Percentiles rank a stretch among this genome's conserved stretches.
Evolutionary conservation across 306 rosid species (phyloP).

Genomic region (Acacia crassicarpa): DNA sequence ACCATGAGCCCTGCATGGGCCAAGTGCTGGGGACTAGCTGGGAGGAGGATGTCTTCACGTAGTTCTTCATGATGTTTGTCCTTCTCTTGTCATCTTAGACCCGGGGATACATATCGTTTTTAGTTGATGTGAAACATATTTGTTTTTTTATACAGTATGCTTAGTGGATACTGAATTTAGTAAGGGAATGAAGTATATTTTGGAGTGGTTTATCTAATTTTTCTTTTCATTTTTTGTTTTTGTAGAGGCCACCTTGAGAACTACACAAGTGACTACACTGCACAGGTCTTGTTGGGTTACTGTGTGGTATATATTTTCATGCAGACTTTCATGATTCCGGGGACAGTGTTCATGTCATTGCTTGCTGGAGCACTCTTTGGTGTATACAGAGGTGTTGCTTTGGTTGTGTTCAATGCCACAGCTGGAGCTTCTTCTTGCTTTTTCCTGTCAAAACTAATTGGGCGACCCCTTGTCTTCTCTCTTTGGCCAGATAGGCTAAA

Average conservation of each 20-base stretch:
- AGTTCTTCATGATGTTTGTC: background rate
- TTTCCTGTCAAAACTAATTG: constrained; percentile 83
- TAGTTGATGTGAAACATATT: background rate
- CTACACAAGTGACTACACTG: constrained; percentile 98
- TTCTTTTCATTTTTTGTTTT: constrained; percentile 19
- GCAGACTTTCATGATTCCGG: constrained; percentile 99
- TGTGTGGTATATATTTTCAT: constrained; percentile 93
- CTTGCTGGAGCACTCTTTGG: constrained; percentile 98
- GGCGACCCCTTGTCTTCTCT: constrained; percentile 74
- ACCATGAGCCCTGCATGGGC: background rate
- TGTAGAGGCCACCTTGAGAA: constrained; percentile 89
- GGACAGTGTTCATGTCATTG: constrained; percentile 97
- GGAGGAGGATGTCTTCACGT: background rate
- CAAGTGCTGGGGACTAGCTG: background rate
- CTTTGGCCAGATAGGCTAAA: constrained; percentile 87
- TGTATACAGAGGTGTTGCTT: constrained; percentile 79
- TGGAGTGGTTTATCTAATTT: constrained; percentile 21
- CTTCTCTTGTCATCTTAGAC: background rate
- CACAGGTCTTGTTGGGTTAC: constrained; percentile 94
- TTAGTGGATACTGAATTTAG: background rate
- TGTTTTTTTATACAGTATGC: background rate
- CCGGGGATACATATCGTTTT: background rate
- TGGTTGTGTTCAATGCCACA: constrained; percentile 88
- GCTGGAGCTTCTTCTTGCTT: constrained; percentile 98
- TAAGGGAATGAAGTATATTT: constrained; percentile 3